These are phyloP conservation scores for Penstemon davidsonii DNA, from an alignment of 257 asterid genomes.

Conservation along the genomic window DNA sequence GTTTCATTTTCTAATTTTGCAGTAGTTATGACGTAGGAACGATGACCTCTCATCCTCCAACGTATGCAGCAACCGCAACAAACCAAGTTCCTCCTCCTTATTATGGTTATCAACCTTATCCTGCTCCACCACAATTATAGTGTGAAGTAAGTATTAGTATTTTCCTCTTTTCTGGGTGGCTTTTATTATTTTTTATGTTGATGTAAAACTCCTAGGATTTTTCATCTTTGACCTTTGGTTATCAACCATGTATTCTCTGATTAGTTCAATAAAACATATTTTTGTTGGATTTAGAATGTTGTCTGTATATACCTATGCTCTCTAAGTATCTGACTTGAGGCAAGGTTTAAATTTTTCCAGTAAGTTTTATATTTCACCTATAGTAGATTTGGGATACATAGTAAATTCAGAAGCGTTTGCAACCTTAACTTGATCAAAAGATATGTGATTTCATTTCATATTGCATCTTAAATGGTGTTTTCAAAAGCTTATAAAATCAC, in stretches of 20 bases:
- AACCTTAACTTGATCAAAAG: too few relatives aligned
- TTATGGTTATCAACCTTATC: slow-evolving; percentile 48
- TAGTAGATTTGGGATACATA: background rate
- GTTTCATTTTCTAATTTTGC: slow-evolving; percentile 23
- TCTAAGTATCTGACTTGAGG: background rate
- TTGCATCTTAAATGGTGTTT: too few relatives aligned
- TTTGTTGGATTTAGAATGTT: background rate
- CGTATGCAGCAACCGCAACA: slow-evolving; percentile 36
- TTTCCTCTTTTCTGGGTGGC: background rate
- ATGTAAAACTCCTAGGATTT: background rate
- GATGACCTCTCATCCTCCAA: slow-evolving; percentile 38
- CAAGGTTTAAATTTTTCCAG: too few relatives aligned
- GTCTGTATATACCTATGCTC: background rate
- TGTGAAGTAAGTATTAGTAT: background rate
- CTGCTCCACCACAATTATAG: slow-evolving; percentile 35
- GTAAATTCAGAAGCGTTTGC: background rate
- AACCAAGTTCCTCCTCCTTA: slow-evolving; percentile 41
- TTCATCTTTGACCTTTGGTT: background rate
- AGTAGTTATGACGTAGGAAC: slow-evolving; percentile 49
- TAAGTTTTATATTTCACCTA: too few relatives aligned
- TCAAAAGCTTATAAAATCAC: too few relatives aligned
- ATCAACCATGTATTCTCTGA: background rate
- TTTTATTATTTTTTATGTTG: background rate
- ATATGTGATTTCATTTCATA: too few relatives aligned
- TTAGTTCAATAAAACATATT: background rate